Conservation (phyloP, 768 basidiomycete species). For the Auricularia sp. region DNA sequence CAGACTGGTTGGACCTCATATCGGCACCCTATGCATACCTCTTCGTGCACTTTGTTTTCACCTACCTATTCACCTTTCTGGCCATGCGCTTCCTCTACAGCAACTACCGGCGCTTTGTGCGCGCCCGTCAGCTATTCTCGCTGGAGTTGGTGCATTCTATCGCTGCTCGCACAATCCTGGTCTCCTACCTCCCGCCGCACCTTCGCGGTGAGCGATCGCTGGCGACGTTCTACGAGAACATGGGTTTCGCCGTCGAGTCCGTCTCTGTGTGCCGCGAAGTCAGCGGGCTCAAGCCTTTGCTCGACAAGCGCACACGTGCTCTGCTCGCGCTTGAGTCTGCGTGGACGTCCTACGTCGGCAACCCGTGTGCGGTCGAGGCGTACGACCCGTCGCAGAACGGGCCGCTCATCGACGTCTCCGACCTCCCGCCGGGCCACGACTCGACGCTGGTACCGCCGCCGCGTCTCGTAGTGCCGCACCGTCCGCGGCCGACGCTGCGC, state of each 20-base stretch:
- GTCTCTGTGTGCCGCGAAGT: slow-evolving; percentile 84
- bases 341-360: slow-evolving; percentile 90
- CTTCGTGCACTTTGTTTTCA: slow-evolving; percentile 83
- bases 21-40: slow-evolving; percentile 85
- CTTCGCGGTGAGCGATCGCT: slow-evolving; percentile 76
- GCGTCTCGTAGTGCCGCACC: slow-evolving; percentile 64
- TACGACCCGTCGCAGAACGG: slow-evolving; percentile 64
- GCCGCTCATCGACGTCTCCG: slow-evolving; percentile 29
- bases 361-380: slow-evolving; percentile 77
- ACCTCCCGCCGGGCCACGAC: slow-evolving; percentile 32
- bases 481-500: slow-evolving; percentile 64
- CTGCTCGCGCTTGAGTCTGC: slow-evolving; percentile 69
- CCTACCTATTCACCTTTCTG: slow-evolving; percentile 85
- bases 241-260: slow-evolving; percentile 83
- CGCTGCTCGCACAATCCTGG: slow-evolving; percentile 85
- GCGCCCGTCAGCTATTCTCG: slow-evolving; percentile 85
- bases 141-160: slow-evolving; percentile 92
- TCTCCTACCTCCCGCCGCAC: slow-evolving; percentile 75
- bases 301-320: slow-evolving; percentile 75
- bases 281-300: slow-evolving; percentile 53
- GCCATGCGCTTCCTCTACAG: slow-evolving; percentile 79
- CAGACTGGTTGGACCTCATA: slow-evolving; percentile 80
- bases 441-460: slow-evolving; percentile 42
- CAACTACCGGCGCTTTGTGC: slow-evolving; percentile 83
- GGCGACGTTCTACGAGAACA: slow-evolving; percentile 88